Conservation (phyloP, 441 rosid genomes). For the Erodium chrysanthum region DNA sequence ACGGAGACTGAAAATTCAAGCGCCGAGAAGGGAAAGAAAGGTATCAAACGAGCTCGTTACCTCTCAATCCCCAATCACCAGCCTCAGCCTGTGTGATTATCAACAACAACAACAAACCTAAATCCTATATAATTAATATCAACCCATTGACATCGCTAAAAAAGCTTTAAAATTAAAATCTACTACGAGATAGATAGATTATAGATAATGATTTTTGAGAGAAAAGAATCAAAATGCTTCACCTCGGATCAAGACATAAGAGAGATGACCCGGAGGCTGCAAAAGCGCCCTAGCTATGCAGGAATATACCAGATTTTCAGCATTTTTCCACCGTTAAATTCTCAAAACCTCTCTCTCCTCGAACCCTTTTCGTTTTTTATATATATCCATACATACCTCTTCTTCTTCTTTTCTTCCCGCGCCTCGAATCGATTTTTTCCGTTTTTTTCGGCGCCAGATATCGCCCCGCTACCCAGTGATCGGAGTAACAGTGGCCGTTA, state of each 20-base stretch:
- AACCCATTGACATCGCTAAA: neutral
- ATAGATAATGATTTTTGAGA: neutral
- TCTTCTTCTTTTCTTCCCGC: no score
- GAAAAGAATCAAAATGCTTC: neutral
- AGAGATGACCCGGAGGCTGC: neutral
- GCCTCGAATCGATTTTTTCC: no score
- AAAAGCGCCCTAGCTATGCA: neutral
- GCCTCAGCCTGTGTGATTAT: constrained; percentile 19
- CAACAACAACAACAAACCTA: neutral
- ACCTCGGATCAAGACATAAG: neutral
- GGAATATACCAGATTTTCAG: constrained; percentile 7
- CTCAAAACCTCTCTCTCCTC: constrained; percentile 1
- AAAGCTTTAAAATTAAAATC: no score
- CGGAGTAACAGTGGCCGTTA: no score
- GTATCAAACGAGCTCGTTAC: constrained; percentile 18
- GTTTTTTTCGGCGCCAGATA: no score
- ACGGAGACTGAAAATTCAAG: constrained; percentile 34
- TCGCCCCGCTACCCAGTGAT: no score
- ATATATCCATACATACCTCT: no score
- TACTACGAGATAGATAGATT: no score
- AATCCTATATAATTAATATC: no score
- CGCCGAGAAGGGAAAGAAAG: constrained; percentile 51
- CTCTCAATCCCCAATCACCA: constrained; percentile 25
- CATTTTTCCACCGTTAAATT: constrained; percentile 10
- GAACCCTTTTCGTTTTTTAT: neutral